These are phyloP conservation scores for Ustilago sp. DNA, from an alignment of 1,284 basidiomycete genomes.

Conservation along the genomic window DNA sequence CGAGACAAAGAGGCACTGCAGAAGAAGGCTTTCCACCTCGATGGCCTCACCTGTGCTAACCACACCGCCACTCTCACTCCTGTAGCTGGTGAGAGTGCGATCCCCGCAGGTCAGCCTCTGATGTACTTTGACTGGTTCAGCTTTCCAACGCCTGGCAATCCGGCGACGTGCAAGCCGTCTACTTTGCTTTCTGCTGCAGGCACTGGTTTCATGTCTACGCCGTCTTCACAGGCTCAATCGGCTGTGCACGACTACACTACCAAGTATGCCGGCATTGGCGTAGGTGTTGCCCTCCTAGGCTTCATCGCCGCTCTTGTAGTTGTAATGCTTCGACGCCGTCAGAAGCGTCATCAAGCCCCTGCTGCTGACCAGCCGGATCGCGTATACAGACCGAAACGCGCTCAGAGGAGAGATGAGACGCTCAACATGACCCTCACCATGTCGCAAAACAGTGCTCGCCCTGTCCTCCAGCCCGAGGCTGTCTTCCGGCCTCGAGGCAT, in stretches of 20 bases:
- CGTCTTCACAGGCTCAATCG: neutral
- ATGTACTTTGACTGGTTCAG: slow-evolving; percentile 36
- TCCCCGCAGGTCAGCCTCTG: neutral
- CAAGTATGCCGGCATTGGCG: slow-evolving; percentile 23
- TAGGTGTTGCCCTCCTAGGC: slow-evolving; percentile 13
- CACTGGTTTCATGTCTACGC: neutral
- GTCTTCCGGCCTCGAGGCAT: slow-evolving; percentile 15
- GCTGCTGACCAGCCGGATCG: slow-evolving; percentile 4
- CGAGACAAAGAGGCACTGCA: slow-evolving; percentile 17
- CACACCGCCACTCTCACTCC: slow-evolving; percentile 23
- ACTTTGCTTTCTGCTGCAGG: neutral
- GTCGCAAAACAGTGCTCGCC: slow-evolving; percentile 4
- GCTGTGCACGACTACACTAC: slow-evolving; percentile 3
- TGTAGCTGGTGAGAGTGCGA: neutral
- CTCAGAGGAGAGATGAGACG: slow-evolving; percentile 4
- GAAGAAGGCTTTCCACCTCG: slow-evolving; percentile 22
- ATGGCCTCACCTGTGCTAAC: slow-evolving; percentile 19
- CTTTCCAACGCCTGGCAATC: slow-evolving; percentile 5
- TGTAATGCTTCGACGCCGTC: slow-evolving; percentile 1
- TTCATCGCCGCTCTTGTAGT: slow-evolving; percentile 9
- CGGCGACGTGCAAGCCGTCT: slow-evolving; percentile 5
- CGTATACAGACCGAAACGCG: slow-evolving; percentile 7
- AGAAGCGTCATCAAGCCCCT: neutral
- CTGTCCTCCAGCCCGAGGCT: slow-evolving; percentile 2
- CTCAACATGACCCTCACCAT: slow-evolving; percentile 14